A percentile compares a stretch with the other conserved stretches of the same genome.
phyloP scores from a whole-genome alignment of 2,329 filamentous ascomycete genomes.

The Venturia effusa region DNA sequence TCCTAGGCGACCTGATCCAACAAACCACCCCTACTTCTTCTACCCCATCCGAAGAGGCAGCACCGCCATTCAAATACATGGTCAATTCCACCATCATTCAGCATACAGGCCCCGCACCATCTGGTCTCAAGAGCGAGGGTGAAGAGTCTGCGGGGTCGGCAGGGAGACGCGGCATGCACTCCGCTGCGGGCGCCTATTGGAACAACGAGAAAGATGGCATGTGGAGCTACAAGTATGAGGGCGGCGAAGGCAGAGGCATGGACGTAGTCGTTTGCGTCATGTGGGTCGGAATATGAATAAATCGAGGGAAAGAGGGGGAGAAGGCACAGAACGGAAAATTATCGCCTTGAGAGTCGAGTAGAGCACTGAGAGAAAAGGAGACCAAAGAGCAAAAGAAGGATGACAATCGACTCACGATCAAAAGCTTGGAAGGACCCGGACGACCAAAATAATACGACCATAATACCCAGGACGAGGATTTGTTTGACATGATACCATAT shows the following conservation, averaged over 20 bases:
- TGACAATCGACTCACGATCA: background rate
- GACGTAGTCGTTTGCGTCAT: conserved; percentile 46
- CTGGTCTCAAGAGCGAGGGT: conserved; percentile 23
- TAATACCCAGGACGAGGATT: background rate
- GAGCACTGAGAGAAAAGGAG: background rate
- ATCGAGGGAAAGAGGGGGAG: background rate
- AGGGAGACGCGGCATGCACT: conserved; percentile 83
- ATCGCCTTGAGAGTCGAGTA: background rate
- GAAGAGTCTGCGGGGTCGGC: conserved; percentile 60
- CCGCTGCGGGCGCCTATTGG: conserved; percentile 76
- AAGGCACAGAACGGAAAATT: background rate
- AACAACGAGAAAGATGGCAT: conserved; percentile 84
- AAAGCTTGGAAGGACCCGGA: background rate
- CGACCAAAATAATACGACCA: background rate
- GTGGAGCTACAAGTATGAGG: conserved; percentile 80
- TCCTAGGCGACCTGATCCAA: conserved; percentile 19
- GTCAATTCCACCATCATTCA: conserved; percentile 98
- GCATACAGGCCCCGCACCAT: conserved; percentile 48
- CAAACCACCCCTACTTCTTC: conserved; percentile 58
- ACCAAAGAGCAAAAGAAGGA: background rate
- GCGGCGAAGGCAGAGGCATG: conserved; percentile 40
- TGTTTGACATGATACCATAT: conserved; percentile 1
- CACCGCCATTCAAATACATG: conserved; percentile 75
- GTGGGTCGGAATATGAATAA: conserved; percentile 58
- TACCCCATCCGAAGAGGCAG: conserved; percentile 28